A percentile compares a stretch with the other conserved stretches of the same genome.
phyloP scores from a whole-genome alignment of 1,284 basidiomycete genomes.

The Pseudozyma sp. region DNA sequence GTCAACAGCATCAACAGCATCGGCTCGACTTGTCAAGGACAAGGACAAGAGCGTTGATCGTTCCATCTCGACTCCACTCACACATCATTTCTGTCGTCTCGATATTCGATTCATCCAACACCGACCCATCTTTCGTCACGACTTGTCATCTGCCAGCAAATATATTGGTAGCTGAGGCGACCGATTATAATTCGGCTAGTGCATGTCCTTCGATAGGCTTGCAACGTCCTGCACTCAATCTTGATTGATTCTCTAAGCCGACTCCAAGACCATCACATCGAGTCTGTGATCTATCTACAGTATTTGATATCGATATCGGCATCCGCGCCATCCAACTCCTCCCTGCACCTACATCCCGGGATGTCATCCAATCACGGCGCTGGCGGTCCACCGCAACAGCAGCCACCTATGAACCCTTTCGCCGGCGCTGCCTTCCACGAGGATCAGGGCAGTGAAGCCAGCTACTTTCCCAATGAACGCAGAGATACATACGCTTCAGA shows the following conservation, averaged over 20 bases:
- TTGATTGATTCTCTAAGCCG: not conserved
- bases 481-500: conserved; percentile 63
- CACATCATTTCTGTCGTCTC: no score
- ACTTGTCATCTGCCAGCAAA: not conserved
- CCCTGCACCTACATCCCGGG: conserved; percentile 4
- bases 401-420: conserved; percentile 53
- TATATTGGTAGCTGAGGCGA: not conserved
- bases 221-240: not conserved
- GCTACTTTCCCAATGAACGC: conserved; percentile 58
- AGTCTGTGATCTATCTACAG: not conserved
- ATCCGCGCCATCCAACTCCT: not conserved
- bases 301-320: conserved; percentile 1
- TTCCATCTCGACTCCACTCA: not conserved
- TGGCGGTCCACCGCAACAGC: conserved; percentile 46
- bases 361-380: conserved; percentile 53
- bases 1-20: not conserved
- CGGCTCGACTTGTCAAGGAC: not conserved
- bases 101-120: not conserved
- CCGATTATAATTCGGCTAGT: not conserved
- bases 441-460: conserved; percentile 56
- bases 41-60: not conserved
- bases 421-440: conserved; percentile 58
- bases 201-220: conserved; percentile 22
- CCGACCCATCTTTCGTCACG: not conserved
- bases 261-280: not conserved